Evolutionary conservation across 2,329 filamentous ascomycete species (phyloP).

Genomic region (Hypoxylon sp.): DNA sequence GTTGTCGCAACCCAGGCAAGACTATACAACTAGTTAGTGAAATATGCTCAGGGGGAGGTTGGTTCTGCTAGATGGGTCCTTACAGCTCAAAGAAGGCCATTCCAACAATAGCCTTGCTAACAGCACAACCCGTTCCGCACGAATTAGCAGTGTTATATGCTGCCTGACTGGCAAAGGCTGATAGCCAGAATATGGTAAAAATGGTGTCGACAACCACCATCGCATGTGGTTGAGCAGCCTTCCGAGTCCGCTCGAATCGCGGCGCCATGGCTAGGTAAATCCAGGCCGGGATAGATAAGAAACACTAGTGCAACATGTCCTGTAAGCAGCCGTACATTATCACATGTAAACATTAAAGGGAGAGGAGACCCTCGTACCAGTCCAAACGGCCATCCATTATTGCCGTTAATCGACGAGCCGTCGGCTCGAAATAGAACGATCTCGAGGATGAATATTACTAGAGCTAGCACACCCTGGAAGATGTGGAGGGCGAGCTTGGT

Average conservation of each 20-base stretch:
- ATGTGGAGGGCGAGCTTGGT: conserved; percentile 72
- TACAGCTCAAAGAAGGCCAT: conserved; percentile 75
- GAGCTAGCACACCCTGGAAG: conserved; percentile 67
- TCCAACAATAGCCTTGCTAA: conserved; percentile 75
- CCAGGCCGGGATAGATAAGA: conserved; percentile 74
- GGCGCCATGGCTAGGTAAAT: conserved; percentile 77
- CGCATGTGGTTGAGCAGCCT: conserved; percentile 73
- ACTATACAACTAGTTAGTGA: conserved; percentile 56
- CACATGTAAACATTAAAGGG: conserved; percentile 4
- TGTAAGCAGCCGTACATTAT: conserved; percentile 27
- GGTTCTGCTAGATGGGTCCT: conserved; percentile 45
- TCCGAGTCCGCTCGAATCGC: conserved; percentile 73
- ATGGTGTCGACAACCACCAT: conserved; percentile 72
- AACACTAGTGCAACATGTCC: conserved; percentile 65
- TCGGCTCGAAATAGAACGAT: conserved; percentile 71
- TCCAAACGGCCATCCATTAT: conserved; percentile 75
- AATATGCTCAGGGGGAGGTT: neutral
- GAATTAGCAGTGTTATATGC: conserved; percentile 71
- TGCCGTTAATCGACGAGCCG: conserved; percentile 66
- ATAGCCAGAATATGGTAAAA: conserved; percentile 75
- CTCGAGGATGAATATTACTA: conserved; percentile 72
- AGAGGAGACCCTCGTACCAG: conserved; percentile 64
- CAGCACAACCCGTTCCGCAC: conserved; percentile 70
- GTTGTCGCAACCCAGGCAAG: conserved; percentile 69
- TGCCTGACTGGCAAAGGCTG: conserved; percentile 76